Percentiles rank a stretch among this genome's conserved stretches.
Conservation (phyloP, 768 basidiomycete species). For the Naganishia vishniacii region DNA sequence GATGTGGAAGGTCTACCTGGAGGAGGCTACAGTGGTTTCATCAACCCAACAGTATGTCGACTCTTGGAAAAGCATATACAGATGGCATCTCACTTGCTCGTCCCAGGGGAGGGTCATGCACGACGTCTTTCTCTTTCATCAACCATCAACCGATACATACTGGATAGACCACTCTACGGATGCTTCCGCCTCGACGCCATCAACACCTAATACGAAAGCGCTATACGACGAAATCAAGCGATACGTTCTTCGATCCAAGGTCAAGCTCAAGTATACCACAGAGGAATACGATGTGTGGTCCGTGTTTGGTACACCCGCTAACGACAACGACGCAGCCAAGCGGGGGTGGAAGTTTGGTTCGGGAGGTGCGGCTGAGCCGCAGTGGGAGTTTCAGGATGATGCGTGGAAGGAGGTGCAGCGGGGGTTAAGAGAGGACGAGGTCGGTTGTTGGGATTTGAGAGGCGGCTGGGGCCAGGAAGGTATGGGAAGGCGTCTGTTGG, state of each 20-base stretch:
- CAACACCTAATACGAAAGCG: slow-evolving; percentile 44
- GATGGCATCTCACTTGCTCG: not conserved
- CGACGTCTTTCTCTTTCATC: slow-evolving; percentile 77
- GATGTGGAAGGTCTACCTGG: slow-evolving; percentile 54
- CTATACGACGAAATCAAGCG: slow-evolving; percentile 70
- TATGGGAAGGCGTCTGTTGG: slow-evolving; percentile 70
- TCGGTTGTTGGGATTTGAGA: slow-evolving; percentile 48
- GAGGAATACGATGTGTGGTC: slow-evolving; percentile 75
- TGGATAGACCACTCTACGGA: slow-evolving; percentile 54
- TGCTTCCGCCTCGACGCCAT: slow-evolving; percentile 24
- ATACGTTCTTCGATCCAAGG: slow-evolving; percentile 81
- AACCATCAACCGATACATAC: slow-evolving; percentile 53
- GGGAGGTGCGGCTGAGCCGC: slow-evolving; percentile 72
- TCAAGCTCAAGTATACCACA: slow-evolving; percentile 71
- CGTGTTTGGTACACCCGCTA: slow-evolving; percentile 44
- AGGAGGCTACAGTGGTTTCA: slow-evolving; percentile 65
- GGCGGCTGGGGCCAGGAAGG: slow-evolving; percentile 51
- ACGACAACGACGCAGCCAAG: slow-evolving; percentile 23
- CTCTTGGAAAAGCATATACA: not conserved
- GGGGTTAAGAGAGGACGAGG: slow-evolving; percentile 39
- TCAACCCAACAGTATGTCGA: slow-evolving; percentile 69
- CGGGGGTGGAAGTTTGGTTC: slow-evolving; percentile 57
- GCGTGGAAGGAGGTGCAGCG: slow-evolving; percentile 11
- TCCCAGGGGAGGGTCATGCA: slow-evolving; percentile 78
- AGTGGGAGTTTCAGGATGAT: slow-evolving; percentile 58